Conservation (phyloP, 1,139 yeast genomes). For the Taphrina wiesneri region DNA sequence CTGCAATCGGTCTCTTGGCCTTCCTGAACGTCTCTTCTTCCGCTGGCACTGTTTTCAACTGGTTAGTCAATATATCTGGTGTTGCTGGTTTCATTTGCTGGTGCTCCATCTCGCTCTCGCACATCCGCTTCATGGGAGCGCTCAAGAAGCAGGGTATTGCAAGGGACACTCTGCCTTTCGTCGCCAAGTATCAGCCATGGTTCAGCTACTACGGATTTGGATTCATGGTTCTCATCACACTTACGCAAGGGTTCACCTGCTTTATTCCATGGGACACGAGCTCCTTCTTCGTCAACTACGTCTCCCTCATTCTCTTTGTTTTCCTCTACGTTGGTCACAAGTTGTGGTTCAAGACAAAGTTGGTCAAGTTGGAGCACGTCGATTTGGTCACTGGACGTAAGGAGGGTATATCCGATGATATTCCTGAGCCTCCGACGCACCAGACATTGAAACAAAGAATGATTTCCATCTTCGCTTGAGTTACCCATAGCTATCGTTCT, state of each 20-base stretch:
- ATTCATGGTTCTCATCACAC: constrained; percentile 60
- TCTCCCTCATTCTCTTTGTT: constrained; percentile 56
- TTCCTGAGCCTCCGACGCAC: not conserved
- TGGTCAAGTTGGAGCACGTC: constrained; percentile 50
- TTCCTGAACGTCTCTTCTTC: constrained; percentile 65
- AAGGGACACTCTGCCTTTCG: constrained; percentile 42
- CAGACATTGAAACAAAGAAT: not conserved
- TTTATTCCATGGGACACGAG: constrained; percentile 58
- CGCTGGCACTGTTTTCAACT: constrained; percentile 72
- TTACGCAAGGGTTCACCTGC: constrained; percentile 65
- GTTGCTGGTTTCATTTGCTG: constrained; percentile 59
- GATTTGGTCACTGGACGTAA: constrained; percentile 46
- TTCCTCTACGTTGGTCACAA: constrained; percentile 56
- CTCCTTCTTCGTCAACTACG: constrained; percentile 62
- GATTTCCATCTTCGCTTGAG: not conserved
- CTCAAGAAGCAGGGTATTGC: constrained; percentile 37
- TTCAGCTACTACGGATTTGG: constrained; percentile 51
- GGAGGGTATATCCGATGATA: not conserved
- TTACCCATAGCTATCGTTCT: not conserved
- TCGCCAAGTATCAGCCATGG: constrained; percentile 60
- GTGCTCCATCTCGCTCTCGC: constrained; percentile 55
- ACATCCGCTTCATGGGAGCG: constrained; percentile 39
- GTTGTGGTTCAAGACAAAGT: constrained; percentile 48
- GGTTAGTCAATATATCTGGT: constrained; percentile 78
- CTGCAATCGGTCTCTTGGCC: constrained; percentile 55